Evolutionary conservation across 2,329 filamentous ascomycete genomes (phyloP), one percentile per base, ranked within the genome.

Genomic region (Aureobasidium sp.): DNA sequence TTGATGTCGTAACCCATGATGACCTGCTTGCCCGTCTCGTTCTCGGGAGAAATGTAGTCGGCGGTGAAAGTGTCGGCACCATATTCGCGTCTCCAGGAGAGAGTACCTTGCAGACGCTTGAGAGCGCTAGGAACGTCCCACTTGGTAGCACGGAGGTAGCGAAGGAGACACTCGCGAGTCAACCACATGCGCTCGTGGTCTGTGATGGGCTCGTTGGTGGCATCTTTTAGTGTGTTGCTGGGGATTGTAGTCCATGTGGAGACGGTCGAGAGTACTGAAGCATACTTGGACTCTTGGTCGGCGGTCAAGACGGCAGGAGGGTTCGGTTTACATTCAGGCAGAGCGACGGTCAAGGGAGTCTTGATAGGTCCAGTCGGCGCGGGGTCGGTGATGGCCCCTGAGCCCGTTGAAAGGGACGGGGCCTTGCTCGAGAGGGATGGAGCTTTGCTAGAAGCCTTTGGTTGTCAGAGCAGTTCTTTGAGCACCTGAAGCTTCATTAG

Each of bases 11-110:
- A 99, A 45, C 94, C 94, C 22, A 94, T 75, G 62, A 96, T 81
- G 62, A 96, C 82, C 75, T 97, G 93, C 80, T 99, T 99, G 67
- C 94, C 94, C 11, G 93, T 97, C 78, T 93, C 91, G 74, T 97
- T 96, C 79, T 99, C 94, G 14, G 89, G 85, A 0, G 89, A 91
- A 70, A 97, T 93, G 76, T 96, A 89, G 9, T 97, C 92, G 11
- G 88, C 81, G 0, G 90, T 92, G 70, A 91, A 83, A 59, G 83
- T 85, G 64, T 89, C 84, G 62, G 95, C 81, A 52, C 91, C 91
- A 71, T 96, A 99, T 71, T 96, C 91, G 61, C 93, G 84, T 50
- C 94, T 85, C 94, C 94, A 99, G 64, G 84, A 82, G 62, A 97
- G 77, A 0, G 93, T 97, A 48, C 83, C 83, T 67, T 87, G 85